phyloP scores from a whole-genome alignment of 768 basidiomycete genomes.

The Phanerochaete sordida region DNA sequence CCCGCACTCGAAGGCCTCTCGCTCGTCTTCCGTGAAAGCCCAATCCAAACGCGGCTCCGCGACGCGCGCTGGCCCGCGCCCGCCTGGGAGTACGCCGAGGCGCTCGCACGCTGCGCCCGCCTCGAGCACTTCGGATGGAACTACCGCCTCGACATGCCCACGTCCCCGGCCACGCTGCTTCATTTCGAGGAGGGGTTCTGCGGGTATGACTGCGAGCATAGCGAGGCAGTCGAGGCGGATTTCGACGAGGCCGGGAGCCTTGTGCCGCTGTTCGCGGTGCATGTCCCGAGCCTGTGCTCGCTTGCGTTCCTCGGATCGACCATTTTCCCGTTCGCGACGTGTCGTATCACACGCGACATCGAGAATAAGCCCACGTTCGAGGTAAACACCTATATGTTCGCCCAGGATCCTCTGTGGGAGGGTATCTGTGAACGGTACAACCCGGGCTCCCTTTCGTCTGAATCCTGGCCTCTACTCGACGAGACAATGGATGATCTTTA shows the following conservation, averaged over 20 bases:
- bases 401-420: too few species aligned
- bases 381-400: too few species aligned
- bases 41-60: background rate
- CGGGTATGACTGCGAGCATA: background rate
- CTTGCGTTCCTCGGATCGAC: background rate
- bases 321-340: too few species aligned
- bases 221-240: background rate
- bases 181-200: conserved; percentile 8
- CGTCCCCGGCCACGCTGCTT: background rate
- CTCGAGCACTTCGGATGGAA: conserved; percentile 12
- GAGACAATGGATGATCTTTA: too few species aligned
- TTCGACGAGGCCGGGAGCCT: background rate
- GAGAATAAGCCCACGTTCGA: too few species aligned
- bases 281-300: conserved; percentile 30
- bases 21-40: background rate
- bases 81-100: conserved; percentile 9
- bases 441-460: too few species aligned
- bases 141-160: background rate
- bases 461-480: too few species aligned
- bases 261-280: background rate
- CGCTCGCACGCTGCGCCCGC: background rate
- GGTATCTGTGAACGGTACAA: too few species aligned
- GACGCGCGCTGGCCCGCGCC: background rate
- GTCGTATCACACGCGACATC: too few species aligned
- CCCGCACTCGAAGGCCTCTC: conserved; percentile 6